Base-by-base conservation (phyloP, 148 eudicot genomes). In the Oxyria digyna region DNA sequence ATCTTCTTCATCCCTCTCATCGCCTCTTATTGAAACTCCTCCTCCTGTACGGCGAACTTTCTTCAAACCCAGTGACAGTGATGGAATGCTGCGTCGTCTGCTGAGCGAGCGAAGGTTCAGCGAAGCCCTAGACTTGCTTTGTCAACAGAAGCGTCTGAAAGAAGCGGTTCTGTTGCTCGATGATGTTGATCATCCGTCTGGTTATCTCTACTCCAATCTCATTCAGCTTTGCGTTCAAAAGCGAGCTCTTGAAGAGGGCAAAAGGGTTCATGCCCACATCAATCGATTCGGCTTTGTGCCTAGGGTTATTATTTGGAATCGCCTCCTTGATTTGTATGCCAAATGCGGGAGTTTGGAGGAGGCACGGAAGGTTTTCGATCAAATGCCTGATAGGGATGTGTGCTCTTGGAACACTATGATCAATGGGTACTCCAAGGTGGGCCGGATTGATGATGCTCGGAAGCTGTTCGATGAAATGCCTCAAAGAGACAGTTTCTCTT, bases 391-490 rank as follows among this genome's bases (percentile, higher is more conserved):
- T 3, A 74, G 72, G 46, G 89, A 85, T 40, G 35, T 75, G 45
- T 82, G 89, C 62, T 80, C 89, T 67, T 85, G 86, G 89, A 85
- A 82, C 15, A 82, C 76, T 67, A 71, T 85, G 79, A 73, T 85
- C 66, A 76, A 41, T 31, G 89, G 86, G 83, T 80, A 82, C 75
- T 79, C 81, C 0, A 80, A 67, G 40, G 32, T 45, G 0, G 75
- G 84, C 33, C 45, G 66, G 29, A n/a, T 75, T 12, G 79, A 70
- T 0, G 62, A 42, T 24, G 84, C 81, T 0, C 73, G 79, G 27
- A 78, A 62, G 43, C 23, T 83, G 79, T 85, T 85, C 33, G 83
- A 85, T 75, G 72, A 74, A 71, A 85, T 83, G 86, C 80, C 83
- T 17, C 49, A 74, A 15, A 80, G 80, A 66, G 89, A 82, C 63